Evolutionary conservation across 257 asterid species (phyloP).

Genomic region (Capsicum pubescens): DNA sequence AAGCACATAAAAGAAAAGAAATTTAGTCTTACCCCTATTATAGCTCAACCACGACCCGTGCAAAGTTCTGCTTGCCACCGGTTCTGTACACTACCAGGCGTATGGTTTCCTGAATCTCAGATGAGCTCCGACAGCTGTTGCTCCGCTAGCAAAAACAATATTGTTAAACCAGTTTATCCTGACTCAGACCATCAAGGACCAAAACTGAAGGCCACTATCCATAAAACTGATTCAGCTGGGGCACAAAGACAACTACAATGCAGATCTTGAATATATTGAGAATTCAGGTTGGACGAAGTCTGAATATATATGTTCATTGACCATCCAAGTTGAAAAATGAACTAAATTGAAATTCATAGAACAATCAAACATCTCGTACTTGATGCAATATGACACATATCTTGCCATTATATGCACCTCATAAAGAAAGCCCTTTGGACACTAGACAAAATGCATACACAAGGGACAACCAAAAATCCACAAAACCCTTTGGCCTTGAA

Average conservation of each 20-base stretch:
- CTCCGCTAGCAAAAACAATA: slow-evolving; percentile 61
- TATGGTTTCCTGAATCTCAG: slow-evolving; percentile 83
- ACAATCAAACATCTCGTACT: neutral
- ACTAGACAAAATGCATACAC: neutral
- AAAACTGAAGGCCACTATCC: neutral
- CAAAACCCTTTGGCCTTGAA: neutral
- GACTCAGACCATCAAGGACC: neutral
- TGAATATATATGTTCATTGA: neutral
- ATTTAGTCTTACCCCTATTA: slow-evolving; percentile 65
- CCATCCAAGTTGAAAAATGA: neutral
- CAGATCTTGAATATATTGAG: neutral
- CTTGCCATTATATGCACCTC: neutral
- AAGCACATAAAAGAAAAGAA: slow-evolving; percentile 15
- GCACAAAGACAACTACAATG: neutral
- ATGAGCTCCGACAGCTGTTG: slow-evolving; percentile 80
- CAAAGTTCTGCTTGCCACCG: slow-evolving; percentile 89
- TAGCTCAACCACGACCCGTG: slow-evolving; percentile 79
- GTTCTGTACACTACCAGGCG: slow-evolving; percentile 75
- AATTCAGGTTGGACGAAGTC: slow-evolving; percentile 6
- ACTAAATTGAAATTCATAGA: neutral
- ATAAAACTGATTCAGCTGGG: neutral
- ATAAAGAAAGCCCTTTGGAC: neutral
- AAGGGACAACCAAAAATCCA: neutral
- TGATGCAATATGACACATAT: slow-evolving; percentile 14
- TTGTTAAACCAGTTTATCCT: neutral